Conservation (phyloP, 176 grass and related monocot species). For the Tillandsia fasciculata region DNA sequence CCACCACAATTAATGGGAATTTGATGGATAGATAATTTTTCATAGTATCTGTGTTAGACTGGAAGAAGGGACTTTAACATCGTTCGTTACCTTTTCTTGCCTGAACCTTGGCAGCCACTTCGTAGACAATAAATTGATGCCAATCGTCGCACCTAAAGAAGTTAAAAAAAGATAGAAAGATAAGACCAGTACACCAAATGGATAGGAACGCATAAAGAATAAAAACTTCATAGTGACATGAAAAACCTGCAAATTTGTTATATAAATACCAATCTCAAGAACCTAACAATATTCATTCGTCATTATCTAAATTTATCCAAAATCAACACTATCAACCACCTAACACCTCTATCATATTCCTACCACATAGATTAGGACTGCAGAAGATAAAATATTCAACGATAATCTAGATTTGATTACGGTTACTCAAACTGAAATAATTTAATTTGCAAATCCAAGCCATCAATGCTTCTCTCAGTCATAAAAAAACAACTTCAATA, state of each 20-base stretch:
- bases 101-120: conserved; percentile 68
- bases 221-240: neutral
- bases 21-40: neutral
- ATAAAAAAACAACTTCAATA: too few species aligned
- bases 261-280: neutral
- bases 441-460: too few species aligned
- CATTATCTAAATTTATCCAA: neutral
- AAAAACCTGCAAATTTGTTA: neutral
- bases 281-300: neutral
- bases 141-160: conserved; percentile 65
- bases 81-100: conserved; percentile 71
- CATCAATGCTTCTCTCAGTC: too few species aligned
- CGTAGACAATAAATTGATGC: conserved; percentile 81
- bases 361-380: too few species aligned
- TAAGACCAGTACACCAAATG: neutral
- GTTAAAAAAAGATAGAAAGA: conserved; percentile 12
- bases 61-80: neutral
- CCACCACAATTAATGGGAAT: neutral
- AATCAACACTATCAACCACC: too few species aligned
- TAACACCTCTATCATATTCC: too few species aligned
- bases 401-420: too few species aligned
- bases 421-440: too few species aligned
- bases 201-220: neutral
- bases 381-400: too few species aligned
- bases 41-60: neutral